Percentiles rank a stretch among this genome's conserved stretches.
Conservation (phyloP, 805 yeast species). For the Metschnikowia aberdeeniae region DNA sequence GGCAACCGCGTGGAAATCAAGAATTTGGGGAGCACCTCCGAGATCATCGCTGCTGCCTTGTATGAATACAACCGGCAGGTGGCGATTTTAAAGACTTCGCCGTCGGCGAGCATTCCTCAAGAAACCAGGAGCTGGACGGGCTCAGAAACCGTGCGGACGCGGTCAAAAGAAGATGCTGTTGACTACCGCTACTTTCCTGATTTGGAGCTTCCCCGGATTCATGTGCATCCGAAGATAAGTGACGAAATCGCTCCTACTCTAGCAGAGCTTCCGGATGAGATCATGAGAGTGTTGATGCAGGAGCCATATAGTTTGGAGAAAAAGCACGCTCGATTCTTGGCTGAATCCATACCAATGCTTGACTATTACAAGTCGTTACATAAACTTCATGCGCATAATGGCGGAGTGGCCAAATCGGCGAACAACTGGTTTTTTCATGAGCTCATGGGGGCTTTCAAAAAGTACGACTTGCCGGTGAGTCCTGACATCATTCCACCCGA, state of each 20-base stretch:
- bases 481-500: constrained; percentile 29
- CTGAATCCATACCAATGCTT: constrained; percentile 47
- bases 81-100: constrained; percentile 35
- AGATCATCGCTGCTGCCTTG: constrained; percentile 70
- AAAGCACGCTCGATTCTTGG: constrained; percentile 71
- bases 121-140: constrained; percentile 97
- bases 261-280: constrained; percentile 62
- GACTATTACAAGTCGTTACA: constrained; percentile 43
- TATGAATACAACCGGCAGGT: constrained; percentile 74
- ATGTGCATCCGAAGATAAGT: constrained; percentile 42
- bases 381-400: constrained; percentile 37
- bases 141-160: constrained; percentile 53
- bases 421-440: constrained; percentile 85
- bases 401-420: background rate
- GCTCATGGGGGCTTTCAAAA: constrained; percentile 63
- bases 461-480: constrained; percentile 38
- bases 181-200: constrained; percentile 96
- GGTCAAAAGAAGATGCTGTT: constrained; percentile 75
- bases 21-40: constrained; percentile 79
- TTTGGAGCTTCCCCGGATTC: constrained; percentile 70
- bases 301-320: constrained; percentile 55
- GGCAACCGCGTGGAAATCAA: constrained; percentile 82
- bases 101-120: constrained; percentile 20
- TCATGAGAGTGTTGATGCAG: constrained; percentile 42
- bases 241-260: constrained; percentile 38